phyloP scores from a whole-genome alignment of 169 alveolate genomes.

The Plasmodium relictum region DNA sequence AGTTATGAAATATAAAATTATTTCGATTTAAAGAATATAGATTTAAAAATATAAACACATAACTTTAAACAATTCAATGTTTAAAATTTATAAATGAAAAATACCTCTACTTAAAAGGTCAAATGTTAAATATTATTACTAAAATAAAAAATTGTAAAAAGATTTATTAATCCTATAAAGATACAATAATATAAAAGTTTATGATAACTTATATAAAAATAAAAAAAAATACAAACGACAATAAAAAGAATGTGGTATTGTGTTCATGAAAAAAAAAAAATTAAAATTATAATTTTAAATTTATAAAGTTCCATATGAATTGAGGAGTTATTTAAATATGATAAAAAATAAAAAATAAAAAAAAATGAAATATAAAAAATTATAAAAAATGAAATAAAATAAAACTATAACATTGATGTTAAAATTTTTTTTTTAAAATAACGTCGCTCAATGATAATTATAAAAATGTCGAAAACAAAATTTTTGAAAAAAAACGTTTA shows the following conservation, averaged over 20 bases:
- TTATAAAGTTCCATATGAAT: neutral
- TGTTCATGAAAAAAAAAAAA: neutral
- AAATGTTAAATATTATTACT: neutral
- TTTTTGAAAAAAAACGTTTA: neutral
- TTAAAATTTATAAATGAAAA: slow-evolving; percentile 25
- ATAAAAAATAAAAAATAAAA: slow-evolving; percentile 15
- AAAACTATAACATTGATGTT: neutral
- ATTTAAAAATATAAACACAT: slow-evolving; percentile 17
- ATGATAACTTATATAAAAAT: slow-evolving; percentile 4
- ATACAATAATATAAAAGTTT: neutral
- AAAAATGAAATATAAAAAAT: neutral
- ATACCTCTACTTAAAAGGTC: slow-evolving; percentile 23
- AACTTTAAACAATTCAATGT: slow-evolving; percentile 22
- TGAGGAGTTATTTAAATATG: too few species aligned
- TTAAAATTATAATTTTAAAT: neutral
- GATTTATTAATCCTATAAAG: neutral
- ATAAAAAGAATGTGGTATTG: slow-evolving; percentile 12
- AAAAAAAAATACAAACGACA: slow-evolving; percentile 30
- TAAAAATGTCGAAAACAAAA: slow-evolving; percentile 5
- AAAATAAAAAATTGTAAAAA: slow-evolving; percentile 1
- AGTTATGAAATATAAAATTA: slow-evolving; percentile 19
- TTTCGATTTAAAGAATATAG: slow-evolving; percentile 9
- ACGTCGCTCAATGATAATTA: slow-evolving; percentile 9
- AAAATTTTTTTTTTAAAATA: neutral
- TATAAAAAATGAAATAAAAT: neutral